Base-by-base conservation (phyloP, 2,329 filamentous ascomycete genomes). In the Fusarium armeniacum region DNA sequence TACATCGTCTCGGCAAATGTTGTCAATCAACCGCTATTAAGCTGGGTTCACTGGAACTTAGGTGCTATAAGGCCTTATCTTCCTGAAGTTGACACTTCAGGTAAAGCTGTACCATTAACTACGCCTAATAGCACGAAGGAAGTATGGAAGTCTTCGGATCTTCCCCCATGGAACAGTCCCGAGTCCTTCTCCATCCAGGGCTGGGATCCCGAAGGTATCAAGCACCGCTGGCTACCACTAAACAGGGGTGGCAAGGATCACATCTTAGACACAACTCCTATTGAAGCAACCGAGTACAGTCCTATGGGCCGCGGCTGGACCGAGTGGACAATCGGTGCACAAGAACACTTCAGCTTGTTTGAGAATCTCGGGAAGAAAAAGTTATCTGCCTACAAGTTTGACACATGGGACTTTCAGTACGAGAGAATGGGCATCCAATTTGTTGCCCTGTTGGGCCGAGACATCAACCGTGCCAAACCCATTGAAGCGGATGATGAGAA, bases 1-100 rank as follows among this genome's bases (percentile, higher is more conserved):
- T 83, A 82, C 65, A 77, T 84, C 46, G 83, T 88, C 16, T 86
- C 85, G 4, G 85, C 85, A 51, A 88, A 89, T 65, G 80, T 89
- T 24, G 78, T 88, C 67, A 89, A 89, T 64, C 84, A 86, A 50
- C 86, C 85, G 16, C 80, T 85, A 13, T 82, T 87, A 33, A 81
- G 82, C 50, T 83, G 84, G 78, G 78, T 88, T 20, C 87, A 89
- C 69, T 84, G 82, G 71, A 86, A 86, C 59, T 78, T 85, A 11
- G 84, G 84, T 7, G 83, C 83, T 20, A 80, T 87, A 22, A 79
- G 84, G 51, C 83, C 86, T 5, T 88, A 87, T 73, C 80, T 87
- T 22, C 85, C 86, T 5, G 86, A 87, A 50, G 66, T 77, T 16
- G 72, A 71, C 36, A 65, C 70, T 16, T 65, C 49, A 28, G 60